Evolutionary conservation across 2,329 filamentous ascomycete species (phyloP).

Genomic region (Phyllosticta ampelicida): DNA sequence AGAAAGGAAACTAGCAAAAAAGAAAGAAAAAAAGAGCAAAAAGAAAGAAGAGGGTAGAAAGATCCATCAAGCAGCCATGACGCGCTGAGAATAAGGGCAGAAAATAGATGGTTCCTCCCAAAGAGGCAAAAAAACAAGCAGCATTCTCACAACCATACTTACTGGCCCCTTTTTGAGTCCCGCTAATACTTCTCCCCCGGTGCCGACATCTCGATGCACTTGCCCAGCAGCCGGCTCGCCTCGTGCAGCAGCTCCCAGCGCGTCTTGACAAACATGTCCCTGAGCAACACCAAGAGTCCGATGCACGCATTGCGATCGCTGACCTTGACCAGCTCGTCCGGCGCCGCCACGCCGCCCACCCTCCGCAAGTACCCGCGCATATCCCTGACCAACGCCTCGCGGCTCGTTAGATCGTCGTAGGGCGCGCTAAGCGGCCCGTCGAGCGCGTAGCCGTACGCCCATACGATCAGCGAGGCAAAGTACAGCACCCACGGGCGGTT

Average conservation of each 20-base stretch:
- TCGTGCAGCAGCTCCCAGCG: slow-evolving; percentile 90
- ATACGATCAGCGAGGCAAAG: slow-evolving; percentile 83
- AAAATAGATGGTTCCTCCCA: no score
- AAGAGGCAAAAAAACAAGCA: no score
- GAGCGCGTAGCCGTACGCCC: slow-evolving; percentile 86
- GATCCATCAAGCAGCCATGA: no score
- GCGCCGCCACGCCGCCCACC: slow-evolving; percentile 60
- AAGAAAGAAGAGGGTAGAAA: no score
- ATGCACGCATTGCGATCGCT: slow-evolving; percentile 73
- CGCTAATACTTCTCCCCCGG: slow-evolving; percentile 5
- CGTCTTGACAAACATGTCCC: slow-evolving; percentile 69
- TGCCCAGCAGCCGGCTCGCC: slow-evolving; percentile 66
- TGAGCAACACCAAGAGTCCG: slow-evolving; percentile 69
- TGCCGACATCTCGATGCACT: slow-evolving; percentile 58
- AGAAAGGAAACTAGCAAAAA: no score
- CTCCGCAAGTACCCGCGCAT: slow-evolving; percentile 70
- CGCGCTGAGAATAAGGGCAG: no score
- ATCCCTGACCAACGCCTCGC: slow-evolving; percentile 57
- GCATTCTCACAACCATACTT: no score
- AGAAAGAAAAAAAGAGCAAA: no score
- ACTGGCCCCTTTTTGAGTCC: no score
- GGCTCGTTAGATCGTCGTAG: slow-evolving; percentile 42
- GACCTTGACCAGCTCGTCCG: slow-evolving; percentile 64
- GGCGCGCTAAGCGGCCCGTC: slow-evolving; percentile 60
- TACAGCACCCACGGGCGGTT: slow-evolving; percentile 95